A percentile compares a stretch with the other conserved stretches of the same genome.
These are phyloP conservation scores for Entelexis sorbosivorans DNA, from an alignment of 1,139 yeast species.

Conservation along the genomic window DNA sequence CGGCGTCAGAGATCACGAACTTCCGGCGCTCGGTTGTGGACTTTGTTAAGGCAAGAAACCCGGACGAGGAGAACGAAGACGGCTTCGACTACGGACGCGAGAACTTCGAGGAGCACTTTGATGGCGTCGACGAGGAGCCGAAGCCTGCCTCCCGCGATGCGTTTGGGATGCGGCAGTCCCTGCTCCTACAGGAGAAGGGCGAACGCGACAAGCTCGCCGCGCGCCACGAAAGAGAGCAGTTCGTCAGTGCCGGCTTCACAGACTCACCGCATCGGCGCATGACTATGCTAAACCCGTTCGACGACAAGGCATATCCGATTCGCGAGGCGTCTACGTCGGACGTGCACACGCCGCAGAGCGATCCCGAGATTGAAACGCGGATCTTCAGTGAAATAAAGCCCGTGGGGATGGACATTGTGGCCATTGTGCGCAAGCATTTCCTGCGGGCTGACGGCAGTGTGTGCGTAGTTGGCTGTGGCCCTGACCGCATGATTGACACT, in stretches of 20 bases:
- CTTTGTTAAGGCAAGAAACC: conserved; percentile 12
- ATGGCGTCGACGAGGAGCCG: neutral
- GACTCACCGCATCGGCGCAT: conserved; percentile 10
- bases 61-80: conserved; percentile 12
- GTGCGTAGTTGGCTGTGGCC: conserved; percentile 33
- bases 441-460: conserved; percentile 29
- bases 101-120: neutral
- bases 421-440: conserved; percentile 20
- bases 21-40: conserved; percentile 6
- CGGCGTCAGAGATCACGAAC: neutral
- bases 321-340: neutral
- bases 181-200: neutral
- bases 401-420: conserved; percentile 15
- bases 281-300: conserved; percentile 11
- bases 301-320: conserved; percentile 5
- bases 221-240: neutral
- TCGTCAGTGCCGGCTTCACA: conserved; percentile 16
- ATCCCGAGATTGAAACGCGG: neutral
- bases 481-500: conserved; percentile 32
- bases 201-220: neutral
- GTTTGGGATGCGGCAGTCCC: neutral
- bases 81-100: conserved; percentile 14
- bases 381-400: conserved; percentile 9
- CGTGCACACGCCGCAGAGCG: neutral
- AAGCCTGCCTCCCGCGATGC: neutral